Base-by-base conservation (phyloP, 208 protist species). In the Leishmania major region DNA sequence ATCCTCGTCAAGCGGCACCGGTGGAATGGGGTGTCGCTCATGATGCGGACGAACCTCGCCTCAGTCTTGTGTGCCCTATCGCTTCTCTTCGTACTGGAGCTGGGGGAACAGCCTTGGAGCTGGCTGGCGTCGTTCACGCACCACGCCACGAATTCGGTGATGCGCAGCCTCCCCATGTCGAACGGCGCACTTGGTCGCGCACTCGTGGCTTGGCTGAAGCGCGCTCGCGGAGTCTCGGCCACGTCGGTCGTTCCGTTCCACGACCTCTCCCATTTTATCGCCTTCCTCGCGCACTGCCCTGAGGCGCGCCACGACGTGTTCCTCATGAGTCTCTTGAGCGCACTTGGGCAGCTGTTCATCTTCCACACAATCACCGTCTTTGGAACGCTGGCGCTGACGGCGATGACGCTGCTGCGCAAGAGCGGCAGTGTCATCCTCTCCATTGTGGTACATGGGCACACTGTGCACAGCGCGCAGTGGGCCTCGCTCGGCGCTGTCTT, bases 401-500 rank as follows among this genome's bases (percentile, higher is more conserved):
- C 93, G 28, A 91, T 97, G 85, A 97, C 94, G 53, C 80, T 97
- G 47, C 82, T 95, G 64, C 94, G 94, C 37, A 97, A 97, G 81
- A 83, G 83, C 3, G 91, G 90, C 57, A 96, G 92, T 78, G 92
- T 97, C 31, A 22, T 95, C 43, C 80, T 97, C 45, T 97, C 94
- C 28, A 94, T 97, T 59, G 60, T 92, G 35, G 82, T 96, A 6
- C 90, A 97, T 81, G 88, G 88, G 2, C 93, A 97, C 78, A 22
- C 75, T 3, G 88, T 97, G 51, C 69, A 80, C 7, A 7, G 66
- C 8, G 73, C 82, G 71, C 94, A 97, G 88, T 92, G 88, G 86
- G 64, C 78, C 49, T 84, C 94, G 17, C 83, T 97, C 22, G 51
- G 73, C n/a, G 77, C 87, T 15, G 87, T 95, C 8, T 85, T 96